phyloP scores from a whole-genome alignment of 805 yeast species.

The Teunomyces panamensis region DNA sequence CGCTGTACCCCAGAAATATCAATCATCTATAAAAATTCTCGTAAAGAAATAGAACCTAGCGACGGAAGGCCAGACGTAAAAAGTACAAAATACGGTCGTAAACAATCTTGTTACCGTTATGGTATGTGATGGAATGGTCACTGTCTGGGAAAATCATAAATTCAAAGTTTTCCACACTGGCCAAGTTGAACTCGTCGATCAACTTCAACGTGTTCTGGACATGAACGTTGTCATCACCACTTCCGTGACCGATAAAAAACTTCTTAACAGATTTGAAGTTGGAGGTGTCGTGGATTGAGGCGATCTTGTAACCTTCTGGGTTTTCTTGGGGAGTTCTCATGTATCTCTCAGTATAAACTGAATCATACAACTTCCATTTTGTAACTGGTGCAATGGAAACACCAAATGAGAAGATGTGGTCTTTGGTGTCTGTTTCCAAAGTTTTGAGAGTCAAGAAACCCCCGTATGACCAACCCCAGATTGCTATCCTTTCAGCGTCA shows the following conservation, averaged over 20 bases:
- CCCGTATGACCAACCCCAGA: constrained; percentile 92
- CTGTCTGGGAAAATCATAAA: constrained; percentile 78
- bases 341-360: constrained; percentile 77
- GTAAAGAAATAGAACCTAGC: not conserved
- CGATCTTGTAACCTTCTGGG: constrained; percentile 44
- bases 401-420: constrained; percentile 62
- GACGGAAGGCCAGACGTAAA: constrained; percentile 5
- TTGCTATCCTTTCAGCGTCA: constrained; percentile 54
- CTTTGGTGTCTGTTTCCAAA: constrained; percentile 60
- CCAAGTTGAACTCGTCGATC: constrained; percentile 56
- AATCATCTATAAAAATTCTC: not conserved
- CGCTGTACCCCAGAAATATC: constrained; percentile 1
- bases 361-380: constrained; percentile 71
- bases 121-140: constrained; percentile 70
- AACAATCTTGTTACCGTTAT: constrained; percentile 68
- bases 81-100: constrained; percentile 45
- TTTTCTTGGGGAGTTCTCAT: constrained; percentile 57
- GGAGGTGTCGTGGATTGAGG: constrained; percentile 42
- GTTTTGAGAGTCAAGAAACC: constrained; percentile 77
- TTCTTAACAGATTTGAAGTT: constrained; percentile 49
- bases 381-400: constrained; percentile 87
- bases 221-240: constrained; percentile 84
- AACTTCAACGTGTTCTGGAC: constrained; percentile 64
- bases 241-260: constrained; percentile 74
- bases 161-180: constrained; percentile 80